Evolutionary conservation across 1,284 basidiomycete genomes (phyloP), one percentile per base, ranked within the genome.

Genomic region (Trichosporon ovoides): DNA sequence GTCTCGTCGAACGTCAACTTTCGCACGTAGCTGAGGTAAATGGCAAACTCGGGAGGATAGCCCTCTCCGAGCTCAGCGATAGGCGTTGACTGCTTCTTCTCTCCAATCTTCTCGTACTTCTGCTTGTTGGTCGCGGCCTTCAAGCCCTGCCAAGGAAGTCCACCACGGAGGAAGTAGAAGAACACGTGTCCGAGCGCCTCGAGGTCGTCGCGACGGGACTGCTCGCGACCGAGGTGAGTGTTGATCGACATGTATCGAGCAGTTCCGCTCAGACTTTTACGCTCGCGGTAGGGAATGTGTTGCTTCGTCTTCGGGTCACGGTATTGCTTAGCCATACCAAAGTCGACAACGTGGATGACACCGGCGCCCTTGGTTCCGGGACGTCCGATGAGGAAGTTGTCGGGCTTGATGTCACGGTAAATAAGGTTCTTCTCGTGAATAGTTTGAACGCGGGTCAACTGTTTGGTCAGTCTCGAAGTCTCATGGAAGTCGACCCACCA

Each of bases 91-190:
- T 96, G 92, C 82, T 97, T 97, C 85, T 97, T 97, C 81, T 97
- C 93, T 62, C 92, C 92, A 74, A 97, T 97, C 82, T 95, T 96
- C 81, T 97, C 93, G 80, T 96, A 97, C 82, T 96, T 96, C 80
- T 95, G 91, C 82, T 96, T 96, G 81, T 96, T 95, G 60, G 91
- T 96, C 19, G 91, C 91, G 37, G 91, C 93, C 79, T 95, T 96
- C 66, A 97, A 84, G 55, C 93, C 93, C 75, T 97, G 93, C 93
- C 92, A 97, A 28, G 93, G 93, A 51, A 96, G 77, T 61, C 90
- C 88, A 36, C 93, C 93, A 55, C 93, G 85, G 52, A 96, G 78
- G 79, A 97, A 96, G 81, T 97, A 97, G 88, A 97, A 93, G 80
- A 97, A 96, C 65, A 97, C 93, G 79, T 97, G 92, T 6, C 93